Percentiles rank a stretch among this genome's conserved stretches.
Conservation (phyloP, 257 asterid species). For the Fraxinus cuspidata region DNA sequence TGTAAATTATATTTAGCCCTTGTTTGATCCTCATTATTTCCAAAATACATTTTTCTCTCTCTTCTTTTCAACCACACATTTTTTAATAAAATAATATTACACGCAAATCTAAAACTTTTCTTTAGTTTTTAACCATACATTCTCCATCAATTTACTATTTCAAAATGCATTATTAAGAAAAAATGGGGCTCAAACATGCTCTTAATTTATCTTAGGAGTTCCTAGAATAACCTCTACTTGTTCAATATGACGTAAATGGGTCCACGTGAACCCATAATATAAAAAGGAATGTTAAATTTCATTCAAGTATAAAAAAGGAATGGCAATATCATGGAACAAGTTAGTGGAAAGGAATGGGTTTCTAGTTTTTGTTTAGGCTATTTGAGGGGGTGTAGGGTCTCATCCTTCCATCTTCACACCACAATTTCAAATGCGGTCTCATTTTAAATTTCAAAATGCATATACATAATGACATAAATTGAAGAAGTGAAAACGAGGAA, state of each 20-base stretch:
- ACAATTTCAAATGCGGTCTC: not conserved
- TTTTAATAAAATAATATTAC: no score
- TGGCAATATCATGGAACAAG: not conserved
- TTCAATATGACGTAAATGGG: not conserved
- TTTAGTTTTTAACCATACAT: no score
- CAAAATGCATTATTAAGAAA: no score
- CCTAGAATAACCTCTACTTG: not conserved
- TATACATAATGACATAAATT: not conserved
- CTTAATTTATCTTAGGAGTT: not conserved
- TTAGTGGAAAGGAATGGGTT: not conserved
- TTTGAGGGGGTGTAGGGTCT: not conserved
- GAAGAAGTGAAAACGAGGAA: not conserved
- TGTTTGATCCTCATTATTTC: no score
- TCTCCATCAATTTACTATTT: no score
- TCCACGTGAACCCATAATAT: not conserved
- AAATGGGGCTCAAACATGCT: no score
- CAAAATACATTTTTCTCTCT: no score
- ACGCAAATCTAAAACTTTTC: no score
- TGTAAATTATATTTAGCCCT: not conserved
- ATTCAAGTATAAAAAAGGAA: not conserved
- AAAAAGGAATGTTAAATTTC: not conserved
- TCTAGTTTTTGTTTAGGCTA: not conserved
- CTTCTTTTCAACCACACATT: no score
- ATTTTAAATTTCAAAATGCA: not conserved
- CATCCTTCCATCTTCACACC: not conserved